Conservation (phyloP, 1,284 basidiomycete genomes). For the Boletus albobrunnescens region DNA sequence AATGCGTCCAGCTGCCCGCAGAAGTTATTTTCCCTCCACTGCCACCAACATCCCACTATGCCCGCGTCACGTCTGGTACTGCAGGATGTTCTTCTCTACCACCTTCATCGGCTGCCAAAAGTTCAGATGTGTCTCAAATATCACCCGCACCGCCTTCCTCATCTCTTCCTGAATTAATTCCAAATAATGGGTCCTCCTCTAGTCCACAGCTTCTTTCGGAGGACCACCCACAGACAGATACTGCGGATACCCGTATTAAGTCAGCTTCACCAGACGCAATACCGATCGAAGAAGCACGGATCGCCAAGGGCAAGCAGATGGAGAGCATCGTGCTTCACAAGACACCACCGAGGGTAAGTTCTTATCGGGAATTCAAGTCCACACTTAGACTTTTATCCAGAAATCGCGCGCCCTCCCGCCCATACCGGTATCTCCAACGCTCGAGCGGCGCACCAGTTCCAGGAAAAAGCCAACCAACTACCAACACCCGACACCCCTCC, state of each 20-base stretch:
- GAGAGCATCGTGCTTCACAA: slow-evolving; percentile 11
- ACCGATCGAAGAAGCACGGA: slow-evolving; percentile 7
- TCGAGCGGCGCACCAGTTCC: slow-evolving; percentile 37
- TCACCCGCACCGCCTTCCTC: slow-evolving; percentile 32
- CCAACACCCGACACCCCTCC: slow-evolving; percentile 28
- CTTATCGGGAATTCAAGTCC: neutral
- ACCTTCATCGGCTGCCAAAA: slow-evolving; percentile 29
- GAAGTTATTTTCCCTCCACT: slow-evolving; percentile 71
- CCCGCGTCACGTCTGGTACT: slow-evolving; percentile 27
- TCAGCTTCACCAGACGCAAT: slow-evolving; percentile 15
- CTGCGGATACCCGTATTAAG: slow-evolving; percentile 14
- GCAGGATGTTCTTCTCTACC: slow-evolving; percentile 18
- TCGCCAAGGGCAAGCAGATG: slow-evolving; percentile 17
- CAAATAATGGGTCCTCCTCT: slow-evolving; percentile 63
- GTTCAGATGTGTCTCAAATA: slow-evolving; percentile 20
- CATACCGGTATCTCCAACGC: slow-evolving; percentile 50
- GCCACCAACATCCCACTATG: slow-evolving; percentile 46
- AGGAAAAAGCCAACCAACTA: slow-evolving; percentile 31
- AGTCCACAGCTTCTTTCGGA: slow-evolving; percentile 52
- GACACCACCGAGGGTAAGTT: slow-evolving; percentile 28
- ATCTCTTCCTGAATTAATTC: slow-evolving; percentile 57
- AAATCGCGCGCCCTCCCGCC: slow-evolving; percentile 37
- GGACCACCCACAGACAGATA: slow-evolving; percentile 22
- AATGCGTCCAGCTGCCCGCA: slow-evolving; percentile 47
- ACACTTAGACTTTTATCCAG: slow-evolving; percentile 19